Evolutionary conservation across 257 asterid genomes (phyloP).

Genomic region (Eustoma russellianum): DNA sequence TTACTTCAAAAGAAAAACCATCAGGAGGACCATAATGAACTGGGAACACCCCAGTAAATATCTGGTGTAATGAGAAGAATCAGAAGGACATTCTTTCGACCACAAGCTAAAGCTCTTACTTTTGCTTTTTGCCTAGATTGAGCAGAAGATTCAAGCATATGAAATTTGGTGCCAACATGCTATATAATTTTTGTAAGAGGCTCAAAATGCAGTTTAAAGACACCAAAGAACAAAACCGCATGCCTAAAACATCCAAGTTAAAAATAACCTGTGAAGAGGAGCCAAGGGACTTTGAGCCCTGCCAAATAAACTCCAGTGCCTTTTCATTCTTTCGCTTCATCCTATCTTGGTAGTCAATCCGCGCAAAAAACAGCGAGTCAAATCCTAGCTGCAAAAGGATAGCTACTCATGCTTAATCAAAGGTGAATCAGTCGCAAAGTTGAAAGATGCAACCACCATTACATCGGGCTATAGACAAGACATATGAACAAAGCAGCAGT

Average conservation of each 20-base stretch:
- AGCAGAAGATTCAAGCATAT: not conserved
- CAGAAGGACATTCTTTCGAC: not conserved
- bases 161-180: not conserved
- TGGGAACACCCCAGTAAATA: constrained; percentile 72
- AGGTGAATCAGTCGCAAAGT: not conserved
- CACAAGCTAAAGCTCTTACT: not conserved
- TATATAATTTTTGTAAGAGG: not conserved
- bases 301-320: constrained; percentile 78
- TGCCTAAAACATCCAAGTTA: not conserved
- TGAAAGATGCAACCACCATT: not conserved
- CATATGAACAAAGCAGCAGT: not conserved
- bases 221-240: constrained; percentile 5
- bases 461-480: not conserved
- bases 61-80: constrained; percentile 25
- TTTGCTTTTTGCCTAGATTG: not conserved
- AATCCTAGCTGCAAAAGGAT: constrained; percentile 54
- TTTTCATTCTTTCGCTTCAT: constrained; percentile 45
- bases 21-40: constrained; percentile 65
- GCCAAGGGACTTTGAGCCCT: constrained; percentile 64
- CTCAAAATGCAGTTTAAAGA: not conserved
- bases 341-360: constrained; percentile 84
- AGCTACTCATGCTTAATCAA: constrained; percentile 4
- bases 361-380: constrained; percentile 71
- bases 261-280: constrained; percentile 61
- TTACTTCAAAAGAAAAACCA: constrained; percentile 67